Conservation (phyloP, 192 early-diverging fungal species). For the Chytriomyces sp. region DNA sequence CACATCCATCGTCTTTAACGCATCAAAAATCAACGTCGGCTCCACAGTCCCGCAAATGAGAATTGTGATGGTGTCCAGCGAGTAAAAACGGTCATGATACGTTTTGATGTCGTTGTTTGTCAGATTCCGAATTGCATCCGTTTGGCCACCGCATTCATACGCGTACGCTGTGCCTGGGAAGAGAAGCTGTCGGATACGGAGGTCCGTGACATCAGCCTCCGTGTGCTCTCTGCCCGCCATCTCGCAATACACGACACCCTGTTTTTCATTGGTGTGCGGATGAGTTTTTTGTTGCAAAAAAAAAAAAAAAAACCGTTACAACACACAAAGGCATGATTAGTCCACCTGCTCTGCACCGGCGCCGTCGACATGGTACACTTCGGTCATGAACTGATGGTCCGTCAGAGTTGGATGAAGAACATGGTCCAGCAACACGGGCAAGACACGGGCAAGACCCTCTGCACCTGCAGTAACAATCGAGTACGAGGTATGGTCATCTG, state of each 20-base stretch:
- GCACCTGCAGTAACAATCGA: conserved; percentile 67
- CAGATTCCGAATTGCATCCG: conserved; percentile 69
- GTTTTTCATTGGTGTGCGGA: conserved; percentile 64
- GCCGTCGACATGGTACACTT: conserved; percentile 78
- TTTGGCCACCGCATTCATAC: conserved; percentile 78
- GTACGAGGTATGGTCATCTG: conserved; percentile 74
- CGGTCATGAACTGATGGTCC: conserved; percentile 76
- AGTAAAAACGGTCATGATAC: conserved; percentile 80
- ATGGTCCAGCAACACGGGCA: conserved; percentile 84
- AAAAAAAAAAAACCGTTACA: no score
- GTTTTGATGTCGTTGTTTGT: conserved; percentile 75
- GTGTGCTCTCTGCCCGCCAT: conserved; percentile 78
- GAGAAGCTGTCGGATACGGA: conserved; percentile 56
- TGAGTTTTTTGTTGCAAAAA: no score
- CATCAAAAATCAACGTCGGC: conserved; percentile 60
- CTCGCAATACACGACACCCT: conserved; percentile 79
- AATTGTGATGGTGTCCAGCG: conserved; percentile 70
- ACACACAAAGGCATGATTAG: no score
- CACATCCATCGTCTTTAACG: conserved; percentile 35
- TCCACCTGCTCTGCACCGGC: not conserved
- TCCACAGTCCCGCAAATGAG: conserved; percentile 61
- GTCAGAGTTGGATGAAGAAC: conserved; percentile 74
- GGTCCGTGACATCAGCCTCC: conserved; percentile 70
- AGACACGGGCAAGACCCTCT: conserved; percentile 69
- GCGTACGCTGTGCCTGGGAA: conserved; percentile 67